These are phyloP conservation scores for Ophiostoma quercus DNA, from an alignment of 2,329 filamentous ascomycete species.

Conservation along the genomic window DNA sequence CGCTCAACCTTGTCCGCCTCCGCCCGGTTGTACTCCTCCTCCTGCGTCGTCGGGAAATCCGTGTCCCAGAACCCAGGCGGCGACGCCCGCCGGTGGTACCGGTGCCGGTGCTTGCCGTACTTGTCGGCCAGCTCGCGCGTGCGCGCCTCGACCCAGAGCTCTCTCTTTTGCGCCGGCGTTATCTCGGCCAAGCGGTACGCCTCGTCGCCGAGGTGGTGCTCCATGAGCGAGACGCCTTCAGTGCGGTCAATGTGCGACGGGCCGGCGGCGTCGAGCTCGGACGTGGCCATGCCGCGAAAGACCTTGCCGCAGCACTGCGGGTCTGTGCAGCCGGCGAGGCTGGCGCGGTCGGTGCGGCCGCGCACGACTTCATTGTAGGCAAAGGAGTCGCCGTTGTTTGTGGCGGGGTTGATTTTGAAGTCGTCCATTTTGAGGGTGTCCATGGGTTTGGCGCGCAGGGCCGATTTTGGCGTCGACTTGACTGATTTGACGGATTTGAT, in stretches of 20 bases:
- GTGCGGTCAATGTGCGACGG: slow-evolving; percentile 32
- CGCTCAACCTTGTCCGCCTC: slow-evolving; percentile 60
- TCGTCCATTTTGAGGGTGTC: slow-evolving; percentile 59
- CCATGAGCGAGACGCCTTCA: slow-evolving; percentile 48
- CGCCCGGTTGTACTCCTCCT: slow-evolving; percentile 59
- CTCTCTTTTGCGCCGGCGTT: slow-evolving; percentile 55
- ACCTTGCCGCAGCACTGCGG: slow-evolving; percentile 69
- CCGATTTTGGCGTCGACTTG: slow-evolving; percentile 25
- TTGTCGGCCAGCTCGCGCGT: slow-evolving; percentile 67
- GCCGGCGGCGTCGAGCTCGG: slow-evolving; percentile 40
- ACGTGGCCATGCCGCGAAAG: slow-evolving; percentile 61
- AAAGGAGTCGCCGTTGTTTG: slow-evolving; percentile 65
- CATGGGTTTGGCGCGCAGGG: slow-evolving; percentile 54
- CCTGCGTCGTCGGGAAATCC: slow-evolving; percentile 86
- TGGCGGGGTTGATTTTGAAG: slow-evolving; percentile 74
- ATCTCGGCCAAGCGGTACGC: slow-evolving; percentile 56
- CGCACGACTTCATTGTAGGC: slow-evolving; percentile 73
- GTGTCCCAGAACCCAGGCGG: slow-evolving; percentile 88
- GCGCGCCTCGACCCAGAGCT: slow-evolving; percentile 69
- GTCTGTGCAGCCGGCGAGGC: slow-evolving; percentile 68
- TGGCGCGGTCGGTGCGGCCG: slow-evolving; percentile 61
- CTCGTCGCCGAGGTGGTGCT: slow-evolving; percentile 53
- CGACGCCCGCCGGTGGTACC: slow-evolving; percentile 63
- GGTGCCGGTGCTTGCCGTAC: slow-evolving; percentile 71
- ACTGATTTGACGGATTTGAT: background rate